A percentile compares a stretch with the other conserved stretches of the same genome.
These are phyloP conservation scores for Myriosclerotinia curreyana DNA, from an alignment of 2,329 filamentous ascomycete genomes.

Conservation along the genomic window DNA sequence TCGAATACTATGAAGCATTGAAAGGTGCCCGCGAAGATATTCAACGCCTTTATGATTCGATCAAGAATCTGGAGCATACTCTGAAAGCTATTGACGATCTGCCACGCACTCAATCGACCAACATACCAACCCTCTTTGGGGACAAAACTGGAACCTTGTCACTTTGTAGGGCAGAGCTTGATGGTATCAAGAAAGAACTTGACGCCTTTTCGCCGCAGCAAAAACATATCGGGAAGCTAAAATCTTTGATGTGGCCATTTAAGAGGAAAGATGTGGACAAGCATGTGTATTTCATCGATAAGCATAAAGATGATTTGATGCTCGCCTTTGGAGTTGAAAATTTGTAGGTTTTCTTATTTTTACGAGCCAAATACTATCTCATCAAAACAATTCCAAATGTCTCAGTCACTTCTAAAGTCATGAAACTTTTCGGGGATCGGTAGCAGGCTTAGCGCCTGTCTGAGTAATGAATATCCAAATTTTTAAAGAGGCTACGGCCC, in stretches of 20 bases:
- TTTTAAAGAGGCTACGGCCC: background rate
- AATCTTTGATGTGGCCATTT: conserved; percentile 31
- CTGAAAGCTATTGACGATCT: conserved; percentile 11
- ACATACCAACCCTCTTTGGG: background rate
- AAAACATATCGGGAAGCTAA: background rate
- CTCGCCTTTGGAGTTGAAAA: background rate
- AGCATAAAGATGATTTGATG: conserved; percentile 15
- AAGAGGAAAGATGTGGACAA: conserved; percentile 30
- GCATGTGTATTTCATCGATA: conserved; percentile 22
- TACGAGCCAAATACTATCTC: background rate
- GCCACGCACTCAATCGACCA: background rate
- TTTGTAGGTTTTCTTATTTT: background rate
- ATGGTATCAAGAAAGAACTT: background rate
- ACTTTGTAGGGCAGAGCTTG: background rate
- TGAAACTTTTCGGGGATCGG: too few species aligned
- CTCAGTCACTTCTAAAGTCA: too few species aligned
- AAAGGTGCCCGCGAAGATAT: conserved; percentile 28
- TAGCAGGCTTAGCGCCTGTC: too few species aligned
- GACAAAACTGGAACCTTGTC: background rate
- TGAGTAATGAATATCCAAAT: too few species aligned
- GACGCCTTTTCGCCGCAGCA: background rate
- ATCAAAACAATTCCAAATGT: too few species aligned
- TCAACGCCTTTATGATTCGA: conserved; percentile 21
- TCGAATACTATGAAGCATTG: conserved; percentile 24
- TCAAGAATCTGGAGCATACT: conserved; percentile 22